Evolutionary conservation across 345 rosid genomes (phyloP), one percentile per base, ranked within the genome.

Genomic region (Angophora floribunda): DNA sequence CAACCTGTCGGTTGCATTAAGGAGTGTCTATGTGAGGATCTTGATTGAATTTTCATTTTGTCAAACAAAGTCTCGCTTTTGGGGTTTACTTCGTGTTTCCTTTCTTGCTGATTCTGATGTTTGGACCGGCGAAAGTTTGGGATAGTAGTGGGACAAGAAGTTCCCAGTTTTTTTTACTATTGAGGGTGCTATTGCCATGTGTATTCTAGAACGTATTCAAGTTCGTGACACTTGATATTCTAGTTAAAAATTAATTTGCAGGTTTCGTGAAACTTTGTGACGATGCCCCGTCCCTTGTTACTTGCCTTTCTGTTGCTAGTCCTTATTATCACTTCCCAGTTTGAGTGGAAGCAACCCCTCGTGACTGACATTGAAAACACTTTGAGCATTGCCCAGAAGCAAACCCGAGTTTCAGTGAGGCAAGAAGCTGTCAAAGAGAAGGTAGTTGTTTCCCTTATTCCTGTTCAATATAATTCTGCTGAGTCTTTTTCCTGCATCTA

Each of bases 311-410:
- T 97, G 52, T 92, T 96, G 88, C 90, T 97, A 21, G 89, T 95
- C 91, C 95, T 96, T 63, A 94, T 97, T 67, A 94, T 96, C 61
- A 96, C 99, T 36, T 96, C 97, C 86, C 99, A 96, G 85, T 97
- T 97, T 86, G 99, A 97, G 89, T 97, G 99, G 99, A 95, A 95
- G 88, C 98, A 96, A 89, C 98, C 93, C 53, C 95, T 96, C 67
- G 92, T 96, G 88, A 91, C 78, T 41, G 99, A 97, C 90, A 90
- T 92, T 82, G 99, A 95, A 52, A 57, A 91, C 13, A 86, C 92
- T 85, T 93, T 95, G 9, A 91, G 90, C 41, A 85, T 92, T 75
- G 87, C 93, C 86, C 95, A 93, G 85, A 96, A 95, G 91, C 97
- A 95, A 87, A 92, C 91, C 82, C 95, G 90, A 47, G 88, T 91